Percentiles rank a stretch among this genome's conserved stretches.
Evolutionary conservation across 2,329 filamentous ascomycete species (phyloP).

Genomic region (Exophiala alcalophila): DNA sequence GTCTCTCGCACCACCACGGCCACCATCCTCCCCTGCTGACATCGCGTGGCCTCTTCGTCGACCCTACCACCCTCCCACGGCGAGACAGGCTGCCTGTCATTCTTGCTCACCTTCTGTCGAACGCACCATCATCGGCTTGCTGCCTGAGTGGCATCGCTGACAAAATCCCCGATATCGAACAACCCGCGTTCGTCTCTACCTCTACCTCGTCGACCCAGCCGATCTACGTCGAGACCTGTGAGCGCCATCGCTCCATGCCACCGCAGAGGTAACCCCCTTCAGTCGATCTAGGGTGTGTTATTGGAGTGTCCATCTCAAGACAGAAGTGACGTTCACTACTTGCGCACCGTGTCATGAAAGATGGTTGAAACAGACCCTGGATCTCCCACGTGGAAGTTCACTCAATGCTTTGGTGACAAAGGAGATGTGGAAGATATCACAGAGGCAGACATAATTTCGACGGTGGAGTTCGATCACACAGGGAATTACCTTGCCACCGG

Average conservation of each 20-base stretch:
- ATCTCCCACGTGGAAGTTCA: slow-evolving; percentile 99
- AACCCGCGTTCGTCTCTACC: slow-evolving; percentile 9
- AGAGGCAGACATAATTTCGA: slow-evolving; percentile 62
- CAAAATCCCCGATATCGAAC: slow-evolving; percentile 14
- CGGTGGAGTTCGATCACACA: slow-evolving; percentile 53
- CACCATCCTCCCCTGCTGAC: slow-evolving; percentile 22
- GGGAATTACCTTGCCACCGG: slow-evolving; percentile 53
- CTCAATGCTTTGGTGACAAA: slow-evolving; percentile 99
- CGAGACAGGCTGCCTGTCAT: slow-evolving; percentile 11
- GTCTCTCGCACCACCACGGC: too few relatives aligned
- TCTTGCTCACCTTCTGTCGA: slow-evolving; percentile 2
- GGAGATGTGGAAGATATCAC: slow-evolving; percentile 99
- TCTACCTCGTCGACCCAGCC: slow-evolving; percentile 1
- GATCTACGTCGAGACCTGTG: too few relatives aligned
- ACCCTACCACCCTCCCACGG: slow-evolving; percentile 8
- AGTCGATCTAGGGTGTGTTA: slow-evolving; percentile 20
- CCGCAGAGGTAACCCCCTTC: slow-evolving; percentile 8
- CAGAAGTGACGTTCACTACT: slow-evolving; percentile 33
- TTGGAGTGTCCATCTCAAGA: slow-evolving; percentile 20
- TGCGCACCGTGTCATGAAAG: slow-evolving; percentile 49
- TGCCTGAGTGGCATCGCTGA: slow-evolving; percentile 22
- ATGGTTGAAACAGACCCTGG: slow-evolving; percentile 96
- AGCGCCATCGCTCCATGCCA: slow-evolving; percentile 23
- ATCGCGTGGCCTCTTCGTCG: slow-evolving; percentile 19
- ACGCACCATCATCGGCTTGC: slow-evolving; percentile 15